Evolutionary conservation across 495 filamentous ascomycete genomes (phyloP).

Genomic region (Chaetomium cochliodes): DNA sequence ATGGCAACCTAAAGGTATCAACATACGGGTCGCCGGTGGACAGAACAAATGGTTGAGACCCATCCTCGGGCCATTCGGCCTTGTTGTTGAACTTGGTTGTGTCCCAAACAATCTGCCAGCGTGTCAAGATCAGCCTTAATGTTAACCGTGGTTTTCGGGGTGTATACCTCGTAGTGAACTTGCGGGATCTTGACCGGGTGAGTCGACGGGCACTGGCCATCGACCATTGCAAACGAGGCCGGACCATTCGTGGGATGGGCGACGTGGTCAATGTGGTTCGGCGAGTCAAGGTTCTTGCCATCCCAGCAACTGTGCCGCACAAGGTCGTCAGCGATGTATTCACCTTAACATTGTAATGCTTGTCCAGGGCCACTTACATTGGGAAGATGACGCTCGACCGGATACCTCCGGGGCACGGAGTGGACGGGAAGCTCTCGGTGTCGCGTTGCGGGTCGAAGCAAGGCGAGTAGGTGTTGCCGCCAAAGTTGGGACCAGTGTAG

Average conservation of each 20-base stretch:
- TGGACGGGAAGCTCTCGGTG: constrained; percentile 41
- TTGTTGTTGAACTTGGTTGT: constrained; percentile 48
- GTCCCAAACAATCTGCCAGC: constrained; percentile 47
- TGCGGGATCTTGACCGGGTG: constrained; percentile 53
- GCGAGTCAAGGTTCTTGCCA: constrained; percentile 51
- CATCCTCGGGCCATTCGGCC: constrained; percentile 47
- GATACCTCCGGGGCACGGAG: constrained; percentile 46
- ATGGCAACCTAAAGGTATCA: too few relatives aligned
- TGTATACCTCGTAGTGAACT: constrained; percentile 47
- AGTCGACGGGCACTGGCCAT: constrained; percentile 45
- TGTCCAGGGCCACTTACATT: constrained; percentile 33
- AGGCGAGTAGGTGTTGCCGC: constrained; percentile 41
- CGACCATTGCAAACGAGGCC: constrained; percentile 45
- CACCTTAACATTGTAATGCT: too few relatives aligned
- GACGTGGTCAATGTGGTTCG: constrained; percentile 51
- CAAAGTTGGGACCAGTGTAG: constrained; percentile 49
- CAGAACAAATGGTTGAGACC: constrained; percentile 50
- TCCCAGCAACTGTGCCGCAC: constrained; percentile 49
- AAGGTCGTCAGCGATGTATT: not conserved
- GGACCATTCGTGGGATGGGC: constrained; percentile 46
- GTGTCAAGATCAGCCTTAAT: not conserved
- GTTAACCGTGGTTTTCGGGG: not conserved
- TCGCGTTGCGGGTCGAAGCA: constrained; percentile 43
- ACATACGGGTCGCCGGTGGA: constrained; percentile 42
- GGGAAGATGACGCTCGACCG: constrained; percentile 54